Evolutionary conservation across 2,329 filamentous ascomycete genomes (phyloP), one percentile per base, ranked within the genome.

Genomic region (Coniochaeta prunicola): DNA sequence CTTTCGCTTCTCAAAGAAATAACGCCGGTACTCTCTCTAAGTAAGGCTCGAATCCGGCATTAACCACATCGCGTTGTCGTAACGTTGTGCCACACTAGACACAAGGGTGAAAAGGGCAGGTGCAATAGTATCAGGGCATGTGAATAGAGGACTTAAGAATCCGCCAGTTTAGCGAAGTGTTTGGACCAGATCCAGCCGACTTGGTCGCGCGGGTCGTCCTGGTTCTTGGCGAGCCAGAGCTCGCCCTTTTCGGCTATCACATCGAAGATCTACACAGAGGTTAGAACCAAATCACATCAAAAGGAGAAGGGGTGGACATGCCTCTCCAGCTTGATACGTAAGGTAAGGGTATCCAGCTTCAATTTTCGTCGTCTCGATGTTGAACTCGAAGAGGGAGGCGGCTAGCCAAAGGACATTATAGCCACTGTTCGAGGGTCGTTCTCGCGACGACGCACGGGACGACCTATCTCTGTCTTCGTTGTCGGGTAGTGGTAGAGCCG

Each of bases 101-200:
- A 15, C 12, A 36, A 42, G 9, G 19, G 40, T 4, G 10, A n/a
- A 24, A 24, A 45, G 19, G 19, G 7, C 12, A 19, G 19, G n/a
- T 45, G 40, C 40, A 45, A 45, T 19, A 45, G 26, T 45, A 21
- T 21, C 9, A 45, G 30, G 45, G 45, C 30, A 50, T 2, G 45
- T 9, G 7, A n/a, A 17, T 2, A 28, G 24, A 8, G 45, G 45
- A 5, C 24, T 55, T n/a, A 56, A 57, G 75, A 74, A 68, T 85
- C 83, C 55, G 82, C 82, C 63, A 86, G 69, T 69, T 83, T 85
- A 57, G 89, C 89, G 79, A 99, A 99, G 76, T 99, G 94, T 73
- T 97, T 97, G 68, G 92, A 96, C 94, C 94, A 99, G 68, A 99
- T 96, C 94, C 94, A 99, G 57, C 94, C 94, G 34, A 97, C 87